Conservation (phyloP, 371 early-diverging fungal species). For the Parasitella parasitica region DNA sequence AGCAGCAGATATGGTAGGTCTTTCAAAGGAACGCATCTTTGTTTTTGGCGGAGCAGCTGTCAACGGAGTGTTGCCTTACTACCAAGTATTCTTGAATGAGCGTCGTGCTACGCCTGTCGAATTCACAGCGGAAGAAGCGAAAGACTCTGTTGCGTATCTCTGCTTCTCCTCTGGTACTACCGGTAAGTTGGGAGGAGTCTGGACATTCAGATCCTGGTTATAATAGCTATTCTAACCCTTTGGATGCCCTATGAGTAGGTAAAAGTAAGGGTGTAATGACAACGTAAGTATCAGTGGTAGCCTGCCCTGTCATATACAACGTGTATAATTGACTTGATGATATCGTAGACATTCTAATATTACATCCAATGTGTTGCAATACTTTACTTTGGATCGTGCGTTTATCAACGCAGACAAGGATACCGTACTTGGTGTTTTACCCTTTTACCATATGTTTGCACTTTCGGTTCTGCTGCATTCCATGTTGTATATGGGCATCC, state of each 20-base stretch:
- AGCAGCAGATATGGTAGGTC: conserved; percentile 60
- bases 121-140: conserved; percentile 24
- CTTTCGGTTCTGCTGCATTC: conserved; percentile 28
- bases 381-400: conserved; percentile 22
- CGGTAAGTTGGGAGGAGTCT: conserved; percentile 25
- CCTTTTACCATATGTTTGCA: conserved; percentile 74
- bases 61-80: conserved; percentile 40
- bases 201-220: not conserved
- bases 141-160: conserved; percentile 58
- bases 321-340: too few relatives aligned
- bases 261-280: conserved; percentile 79
- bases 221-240: not conserved
- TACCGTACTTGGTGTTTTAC: conserved; percentile 60
- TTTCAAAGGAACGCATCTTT: conserved; percentile 53
- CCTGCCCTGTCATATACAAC: too few relatives aligned
- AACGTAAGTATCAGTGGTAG: conserved; percentile 42
- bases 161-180: conserved; percentile 88
- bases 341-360: conserved; percentile 67
- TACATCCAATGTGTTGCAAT: conserved; percentile 68
- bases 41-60: conserved; percentile 55
- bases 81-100: conserved; percentile 10
- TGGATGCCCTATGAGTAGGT: conserved; percentile 14
- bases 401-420: conserved; percentile 17
- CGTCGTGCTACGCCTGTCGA: conserved; percentile 22
- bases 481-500: conserved; percentile 27